Base-by-base conservation (phyloP, 2,329 filamentous ascomycete genomes). In the Magnaporthales sp. region DNA sequence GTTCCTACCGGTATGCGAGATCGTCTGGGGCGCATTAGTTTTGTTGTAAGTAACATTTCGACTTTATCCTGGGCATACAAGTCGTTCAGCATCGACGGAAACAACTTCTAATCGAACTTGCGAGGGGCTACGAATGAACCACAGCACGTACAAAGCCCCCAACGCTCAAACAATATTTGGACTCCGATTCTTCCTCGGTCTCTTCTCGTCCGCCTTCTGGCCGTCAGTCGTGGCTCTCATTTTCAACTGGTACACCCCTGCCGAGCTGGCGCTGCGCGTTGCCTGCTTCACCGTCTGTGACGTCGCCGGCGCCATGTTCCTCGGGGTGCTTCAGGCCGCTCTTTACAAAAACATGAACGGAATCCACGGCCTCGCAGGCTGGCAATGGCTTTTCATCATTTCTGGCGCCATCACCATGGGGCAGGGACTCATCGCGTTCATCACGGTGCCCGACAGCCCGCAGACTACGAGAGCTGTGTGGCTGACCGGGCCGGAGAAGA, bases 131-230 rank as follows among this genome's bases (percentile, higher is more conserved):
- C 56, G 4, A 19, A 60, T 15, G 27, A 60, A 24, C 13, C 56
- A 60, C 56, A 60, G 56, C 0, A 77, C 80, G 62, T 70, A 74
- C 64, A 75, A 80, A 67, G 76, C 74, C n/a, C 74, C 73, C 19
- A 78, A 77, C 51, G 75, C 78, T 4, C 73, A 74, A 4, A 76
- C 75, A 0, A 72, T 80, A 60, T 79, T 74, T 64, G 74, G 67
- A 15, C 69, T 82, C n/a, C 77, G 80, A 2, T 82, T 83, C 72
- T 77, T 81, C 63, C 74, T 80, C 56, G 80, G 80, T 0, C 70
- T 79, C 6, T 73, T 79, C 58, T 51, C 46, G 15, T 65, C 64
- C 13, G 56, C 64, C 10, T 65, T 61, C 10, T 65, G 64, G 64
- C 64, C 64, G 3, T 58, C 51, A 29, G 56, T 65, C n/a, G 54